Conservation (phyloP, 2,329 filamentous ascomycete species). For the Aspergillus viridinutans region DNA sequence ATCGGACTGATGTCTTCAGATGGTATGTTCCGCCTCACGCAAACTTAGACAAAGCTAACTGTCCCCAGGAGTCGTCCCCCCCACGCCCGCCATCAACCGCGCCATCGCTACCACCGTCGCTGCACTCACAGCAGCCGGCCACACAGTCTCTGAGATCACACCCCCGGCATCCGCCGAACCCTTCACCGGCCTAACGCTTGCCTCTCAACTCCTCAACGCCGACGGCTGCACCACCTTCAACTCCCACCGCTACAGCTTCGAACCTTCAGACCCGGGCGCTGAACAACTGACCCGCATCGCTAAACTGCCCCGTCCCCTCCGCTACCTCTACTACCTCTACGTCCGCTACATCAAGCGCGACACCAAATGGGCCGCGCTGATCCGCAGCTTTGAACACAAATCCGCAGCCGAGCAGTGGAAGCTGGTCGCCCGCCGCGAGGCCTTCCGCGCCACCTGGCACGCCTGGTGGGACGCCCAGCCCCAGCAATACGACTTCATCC, state of each 20-base stretch:
- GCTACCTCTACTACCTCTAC: conserved; percentile 84
- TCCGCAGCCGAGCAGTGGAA: conserved; percentile 76
- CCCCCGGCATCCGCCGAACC: conserved; percentile 71
- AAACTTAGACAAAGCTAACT: conserved; percentile 9
- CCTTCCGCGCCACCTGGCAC: conserved; percentile 73
- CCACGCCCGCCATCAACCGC: conserved; percentile 75
- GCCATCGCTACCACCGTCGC: conserved; percentile 67
- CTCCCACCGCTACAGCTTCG: conserved; percentile 69
- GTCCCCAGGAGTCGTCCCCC: conserved; percentile 66
- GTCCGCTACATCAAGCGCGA: conserved; percentile 79
- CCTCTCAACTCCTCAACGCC: conserved; percentile 74
- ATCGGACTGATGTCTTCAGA: conserved; percentile 77
- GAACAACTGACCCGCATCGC: conserved; percentile 71
- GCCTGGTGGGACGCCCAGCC: conserved; percentile 73
- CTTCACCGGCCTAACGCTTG: conserved; percentile 71
- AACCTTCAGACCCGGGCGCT: conserved; percentile 75
- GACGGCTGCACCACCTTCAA: conserved; percentile 80
- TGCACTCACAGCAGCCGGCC: conserved; percentile 67
- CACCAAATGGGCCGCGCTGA: conserved; percentile 69
- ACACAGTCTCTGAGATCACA: conserved; percentile 64
- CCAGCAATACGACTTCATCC: conserved; percentile 71
- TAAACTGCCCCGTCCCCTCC: conserved; percentile 66
- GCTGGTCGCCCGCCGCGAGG: conserved; percentile 70
- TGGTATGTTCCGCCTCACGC: conserved; percentile 32
- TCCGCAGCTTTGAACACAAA: conserved; percentile 70